Percentiles rank a stretch among this genome's conserved stretches.
phyloP scores from a whole-genome alignment of 2,329 filamentous ascomycete species.

The Claviceps humidiphila region DNA sequence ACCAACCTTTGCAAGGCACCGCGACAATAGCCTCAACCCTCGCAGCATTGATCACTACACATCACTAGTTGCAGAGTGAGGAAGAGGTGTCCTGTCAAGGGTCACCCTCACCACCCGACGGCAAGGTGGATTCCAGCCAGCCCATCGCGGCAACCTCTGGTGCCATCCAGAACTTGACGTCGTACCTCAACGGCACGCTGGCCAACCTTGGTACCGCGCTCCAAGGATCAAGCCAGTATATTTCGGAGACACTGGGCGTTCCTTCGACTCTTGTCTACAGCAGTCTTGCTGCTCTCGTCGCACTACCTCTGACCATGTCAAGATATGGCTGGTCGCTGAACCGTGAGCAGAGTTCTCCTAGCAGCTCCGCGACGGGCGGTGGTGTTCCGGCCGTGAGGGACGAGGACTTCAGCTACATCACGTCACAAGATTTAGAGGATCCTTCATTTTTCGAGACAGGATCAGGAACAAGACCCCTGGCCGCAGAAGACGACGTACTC shows the following conservation, averaged over 20 bases:
- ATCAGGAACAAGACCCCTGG: background rate
- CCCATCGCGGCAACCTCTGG: slow-evolving; percentile 46
- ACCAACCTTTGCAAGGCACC: background rate
- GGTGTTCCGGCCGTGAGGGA: slow-evolving; percentile 53
- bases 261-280: slow-evolving; percentile 36
- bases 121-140: slow-evolving; percentile 51
- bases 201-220: slow-evolving; percentile 34
- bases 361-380: slow-evolving; percentile 31
- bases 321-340: slow-evolving; percentile 37
- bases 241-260: slow-evolving; percentile 36
- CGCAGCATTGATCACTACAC: background rate
- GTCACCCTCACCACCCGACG: slow-evolving; percentile 24
- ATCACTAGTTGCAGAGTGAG: background rate
- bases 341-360: slow-evolving; percentile 38
- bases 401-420: slow-evolving; percentile 71
- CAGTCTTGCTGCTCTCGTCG: slow-evolving; percentile 35
- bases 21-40: background rate
- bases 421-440: slow-evolving; percentile 55
- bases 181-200: slow-evolving; percentile 42
- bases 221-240: slow-evolving; percentile 36
- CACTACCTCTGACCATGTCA: slow-evolving; percentile 40
- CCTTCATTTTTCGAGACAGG: slow-evolving; percentile 14
- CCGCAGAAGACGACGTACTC: slow-evolving; percentile 53
- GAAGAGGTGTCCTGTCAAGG: slow-evolving; percentile 21
- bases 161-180: slow-evolving; percentile 47